These are phyloP conservation scores for Penicillium atrosanguineum DNA, from an alignment of 495 filamentous ascomycete genomes.

Conservation along the genomic window DNA sequence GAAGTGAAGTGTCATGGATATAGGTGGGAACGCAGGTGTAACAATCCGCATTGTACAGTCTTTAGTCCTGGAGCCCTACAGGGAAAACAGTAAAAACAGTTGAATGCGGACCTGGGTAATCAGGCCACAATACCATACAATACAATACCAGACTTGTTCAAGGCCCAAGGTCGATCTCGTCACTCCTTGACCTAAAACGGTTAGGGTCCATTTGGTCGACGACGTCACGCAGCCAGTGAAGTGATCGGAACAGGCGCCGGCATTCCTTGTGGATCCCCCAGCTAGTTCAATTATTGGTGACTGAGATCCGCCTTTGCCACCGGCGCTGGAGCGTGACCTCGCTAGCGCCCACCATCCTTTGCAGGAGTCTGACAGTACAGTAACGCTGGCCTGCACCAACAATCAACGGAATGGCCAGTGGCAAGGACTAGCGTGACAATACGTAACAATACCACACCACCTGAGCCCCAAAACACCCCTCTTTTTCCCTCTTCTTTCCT, in stretches of 20 bases:
- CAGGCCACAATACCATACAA: slow-evolving; percentile 7
- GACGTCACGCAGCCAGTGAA: slow-evolving; percentile 24
- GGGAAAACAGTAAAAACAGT: background rate
- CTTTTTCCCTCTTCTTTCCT: slow-evolving; percentile 22
- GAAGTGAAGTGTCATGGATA: background rate
- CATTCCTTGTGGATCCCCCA: background rate
- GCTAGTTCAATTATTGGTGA: background rate
- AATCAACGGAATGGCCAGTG: background rate
- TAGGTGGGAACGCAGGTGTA: background rate
- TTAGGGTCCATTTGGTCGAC: slow-evolving; percentile 17
- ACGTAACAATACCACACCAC: slow-evolving; percentile 18
- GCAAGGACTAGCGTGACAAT: slow-evolving; percentile 3
- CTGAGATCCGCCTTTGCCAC: slow-evolving; percentile 25
- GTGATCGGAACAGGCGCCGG: background rate
- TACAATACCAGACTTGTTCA: background rate
- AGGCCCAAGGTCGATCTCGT: slow-evolving; percentile 2
- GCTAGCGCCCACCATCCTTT: slow-evolving; percentile 13
- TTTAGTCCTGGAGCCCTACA: background rate
- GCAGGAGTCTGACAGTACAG: background rate
- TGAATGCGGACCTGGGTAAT: slow-evolving; percentile 5
- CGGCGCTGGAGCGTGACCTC: slow-evolving; percentile 33
- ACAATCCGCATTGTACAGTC: background rate
- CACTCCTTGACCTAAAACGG: slow-evolving; percentile 4
- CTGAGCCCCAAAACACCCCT: slow-evolving; percentile 28
- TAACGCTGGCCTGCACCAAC: background rate